phyloP scores from a whole-genome alignment of 306 rosid genomes.

The Quillaja saponaria region DNA sequence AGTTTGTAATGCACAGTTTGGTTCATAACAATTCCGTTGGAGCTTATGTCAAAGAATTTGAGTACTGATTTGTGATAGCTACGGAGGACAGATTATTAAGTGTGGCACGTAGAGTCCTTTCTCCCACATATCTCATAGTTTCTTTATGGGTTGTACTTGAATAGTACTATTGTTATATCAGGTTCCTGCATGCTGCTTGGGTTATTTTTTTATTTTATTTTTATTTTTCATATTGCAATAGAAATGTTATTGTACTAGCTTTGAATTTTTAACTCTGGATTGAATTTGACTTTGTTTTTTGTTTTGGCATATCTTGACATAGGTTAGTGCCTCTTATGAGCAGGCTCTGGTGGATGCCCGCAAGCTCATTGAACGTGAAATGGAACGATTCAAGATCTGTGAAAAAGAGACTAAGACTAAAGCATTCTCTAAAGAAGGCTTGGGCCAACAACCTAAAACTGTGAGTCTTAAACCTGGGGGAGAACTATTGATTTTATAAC shows the following conservation, averaged over 20 bases:
- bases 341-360: constrained; percentile 97
- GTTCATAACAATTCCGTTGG: no score
- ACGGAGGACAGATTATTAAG: background rate
- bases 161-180: background rate
- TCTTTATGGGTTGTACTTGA: constrained; percentile 1
- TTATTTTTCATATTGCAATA: constrained; percentile 16
- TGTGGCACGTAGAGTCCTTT: constrained; percentile 15
- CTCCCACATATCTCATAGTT: background rate
- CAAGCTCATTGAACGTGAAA: constrained; percentile 89
- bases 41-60: background rate
- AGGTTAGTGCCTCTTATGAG: constrained; percentile 99
- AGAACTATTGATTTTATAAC: constrained; percentile 1
- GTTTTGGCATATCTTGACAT: constrained; percentile 41
- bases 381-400: constrained; percentile 96
- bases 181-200: constrained; percentile 9
- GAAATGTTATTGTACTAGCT: constrained; percentile 14
- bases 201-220: background rate
- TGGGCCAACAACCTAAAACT: constrained; percentile 96
- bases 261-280: constrained; percentile 9
- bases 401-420: constrained; percentile 98
- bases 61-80: constrained; percentile 13
- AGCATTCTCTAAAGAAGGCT: constrained; percentile 96
- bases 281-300: constrained; percentile 35
- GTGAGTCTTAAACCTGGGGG: constrained; percentile 49
- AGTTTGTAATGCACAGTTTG: background rate